These are phyloP conservation scores for Moelleriella libera DNA, from an alignment of 2,329 filamentous ascomycete species.

Conservation along the genomic window DNA sequence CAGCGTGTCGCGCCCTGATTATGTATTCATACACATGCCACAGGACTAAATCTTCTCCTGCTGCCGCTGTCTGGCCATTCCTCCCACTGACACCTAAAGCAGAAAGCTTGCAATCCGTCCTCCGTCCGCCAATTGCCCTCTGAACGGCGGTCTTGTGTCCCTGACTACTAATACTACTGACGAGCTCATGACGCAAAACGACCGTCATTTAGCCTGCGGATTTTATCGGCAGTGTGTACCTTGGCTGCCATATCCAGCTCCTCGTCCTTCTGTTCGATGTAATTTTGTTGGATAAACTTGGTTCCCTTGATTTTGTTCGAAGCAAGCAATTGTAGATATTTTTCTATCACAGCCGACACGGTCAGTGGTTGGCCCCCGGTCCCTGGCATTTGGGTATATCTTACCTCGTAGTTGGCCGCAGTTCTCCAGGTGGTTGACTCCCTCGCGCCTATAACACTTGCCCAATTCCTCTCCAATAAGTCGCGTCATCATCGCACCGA, in stretches of 20 bases:
- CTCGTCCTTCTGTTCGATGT: conserved; percentile 39
- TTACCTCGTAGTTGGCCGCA: conserved; percentile 68
- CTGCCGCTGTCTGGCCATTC: too few species aligned
- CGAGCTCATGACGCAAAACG: conserved; percentile 15
- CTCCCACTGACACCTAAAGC: too few species aligned
- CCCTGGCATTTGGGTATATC: neutral
- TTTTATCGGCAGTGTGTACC: conserved; percentile 24
- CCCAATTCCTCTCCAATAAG: conserved; percentile 70
- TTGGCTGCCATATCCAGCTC: conserved; percentile 22
- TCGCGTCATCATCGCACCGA: conserved; percentile 77
- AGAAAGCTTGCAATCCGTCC: too few species aligned
- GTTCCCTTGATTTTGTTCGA: conserved; percentile 66
- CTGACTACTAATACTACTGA: too few species aligned
- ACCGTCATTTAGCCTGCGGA: conserved; percentile 21
- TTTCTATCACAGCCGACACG: conserved; percentile 35
- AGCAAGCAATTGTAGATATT: conserved; percentile 66
- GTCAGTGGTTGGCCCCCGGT: neutral
- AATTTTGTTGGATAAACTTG: conserved; percentile 69
- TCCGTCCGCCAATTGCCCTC: too few species aligned
- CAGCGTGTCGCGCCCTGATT: too few species aligned
- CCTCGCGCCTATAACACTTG: conserved; percentile 75
- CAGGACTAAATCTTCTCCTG: too few species aligned
- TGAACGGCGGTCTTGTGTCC: too few species aligned
- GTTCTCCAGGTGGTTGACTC: conserved; percentile 80
- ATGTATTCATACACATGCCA: too few species aligned